phyloP scores from a whole-genome alignment of 768 basidiomycete genomes.

The Hypholoma sublateritium region DNA sequence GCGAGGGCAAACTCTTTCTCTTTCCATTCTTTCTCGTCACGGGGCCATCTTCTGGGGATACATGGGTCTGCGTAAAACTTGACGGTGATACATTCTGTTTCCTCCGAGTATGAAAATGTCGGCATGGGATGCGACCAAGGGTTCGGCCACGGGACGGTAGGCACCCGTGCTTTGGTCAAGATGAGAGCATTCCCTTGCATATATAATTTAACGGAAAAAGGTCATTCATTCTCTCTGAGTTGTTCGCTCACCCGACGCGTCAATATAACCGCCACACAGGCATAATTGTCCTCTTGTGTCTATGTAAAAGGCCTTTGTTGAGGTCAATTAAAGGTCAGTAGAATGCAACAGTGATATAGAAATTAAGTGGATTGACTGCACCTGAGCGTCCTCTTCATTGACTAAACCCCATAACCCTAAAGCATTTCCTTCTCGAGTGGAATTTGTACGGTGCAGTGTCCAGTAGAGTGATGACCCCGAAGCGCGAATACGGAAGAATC shows the following conservation, averaged over 20 bases:
- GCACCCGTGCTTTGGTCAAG: neutral
- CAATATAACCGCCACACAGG: neutral
- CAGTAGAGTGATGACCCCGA: neutral
- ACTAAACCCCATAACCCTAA: neutral
- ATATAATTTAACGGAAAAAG: neutral
- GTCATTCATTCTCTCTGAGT: too few species aligned
- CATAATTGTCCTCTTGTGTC: neutral
- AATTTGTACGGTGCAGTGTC: neutral
- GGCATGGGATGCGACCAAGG: slow-evolving; percentile 5
- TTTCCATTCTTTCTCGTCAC: slow-evolving; percentile 9
- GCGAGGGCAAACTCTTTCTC: slow-evolving; percentile 2
- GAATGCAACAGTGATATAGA: too few species aligned
- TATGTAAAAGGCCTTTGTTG: neutral
- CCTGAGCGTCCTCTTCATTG: neutral
- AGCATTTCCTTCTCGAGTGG: neutral
- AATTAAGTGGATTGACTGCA: too few species aligned
- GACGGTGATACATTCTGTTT: neutral
- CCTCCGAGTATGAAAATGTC: neutral
- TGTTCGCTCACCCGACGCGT: neutral
- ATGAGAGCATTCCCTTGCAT: neutral
- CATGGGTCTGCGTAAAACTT: neutral
- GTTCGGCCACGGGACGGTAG: neutral
- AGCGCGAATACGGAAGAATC: neutral
- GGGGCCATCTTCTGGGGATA: slow-evolving; percentile 4
- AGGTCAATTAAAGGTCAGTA: too few species aligned